phyloP scores from a whole-genome alignment of 106 monocot genomes.

The Vanilla planifolia region DNA sequence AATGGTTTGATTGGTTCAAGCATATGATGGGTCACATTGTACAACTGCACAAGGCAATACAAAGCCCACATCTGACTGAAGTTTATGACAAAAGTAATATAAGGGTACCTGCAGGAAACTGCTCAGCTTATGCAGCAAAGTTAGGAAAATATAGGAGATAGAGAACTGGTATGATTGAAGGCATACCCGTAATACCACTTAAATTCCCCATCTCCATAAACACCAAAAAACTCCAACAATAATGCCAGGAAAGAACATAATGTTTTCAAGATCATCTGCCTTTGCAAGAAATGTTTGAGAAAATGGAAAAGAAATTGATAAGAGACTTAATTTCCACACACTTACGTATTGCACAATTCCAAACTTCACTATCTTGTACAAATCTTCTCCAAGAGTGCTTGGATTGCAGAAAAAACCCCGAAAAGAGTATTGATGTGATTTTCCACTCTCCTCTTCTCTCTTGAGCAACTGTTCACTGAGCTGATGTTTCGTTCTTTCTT shows the following conservation, averaged over 20 bases:
- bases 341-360: conserved; percentile 85
- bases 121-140: background rate
- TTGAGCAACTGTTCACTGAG: conserved; percentile 40
- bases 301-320: background rate
- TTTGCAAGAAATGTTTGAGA: conserved; percentile 1
- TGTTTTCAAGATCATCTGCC: conserved; percentile 85
- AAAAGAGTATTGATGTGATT: conserved; percentile 14
- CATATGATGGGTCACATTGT: conserved; percentile 67
- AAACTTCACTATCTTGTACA: conserved; percentile 63
- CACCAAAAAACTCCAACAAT: conserved; percentile 66
- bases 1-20: conserved; percentile 62
- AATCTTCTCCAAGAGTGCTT: conserved; percentile 43
- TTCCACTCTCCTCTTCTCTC: conserved; percentile 26
- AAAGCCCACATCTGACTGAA: conserved; percentile 95
- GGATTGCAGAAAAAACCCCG: conserved; percentile 55
- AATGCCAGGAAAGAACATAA: conserved; percentile 69
- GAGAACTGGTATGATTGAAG: background rate
- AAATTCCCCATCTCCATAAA: conserved; percentile 86
- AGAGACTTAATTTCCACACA: background rate
- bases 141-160: background rate
- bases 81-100: conserved; percentile 68
- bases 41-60: conserved; percentile 84
- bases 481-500: conserved; percentile 20
- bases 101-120: conserved; percentile 62
- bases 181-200: conserved; percentile 88